phyloP scores from a whole-genome alignment of 768 basidiomycete genomes.

The Gymnopilus junonius region DNA sequence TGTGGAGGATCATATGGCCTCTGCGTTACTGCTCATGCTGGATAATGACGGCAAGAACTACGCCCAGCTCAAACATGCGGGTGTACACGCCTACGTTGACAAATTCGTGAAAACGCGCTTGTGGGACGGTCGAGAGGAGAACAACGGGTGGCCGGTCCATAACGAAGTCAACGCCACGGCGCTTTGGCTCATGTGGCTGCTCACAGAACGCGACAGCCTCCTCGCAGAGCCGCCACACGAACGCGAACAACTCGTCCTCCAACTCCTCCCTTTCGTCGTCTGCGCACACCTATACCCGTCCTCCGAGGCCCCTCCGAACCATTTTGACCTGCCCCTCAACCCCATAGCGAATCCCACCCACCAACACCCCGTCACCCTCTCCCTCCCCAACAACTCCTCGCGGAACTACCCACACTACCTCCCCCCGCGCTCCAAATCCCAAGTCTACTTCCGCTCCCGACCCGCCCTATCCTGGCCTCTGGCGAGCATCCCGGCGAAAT shows the following conservation, averaged over 20 bases:
- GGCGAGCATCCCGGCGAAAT: slow-evolving; percentile 59
- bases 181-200: slow-evolving; percentile 69
- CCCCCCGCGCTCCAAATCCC: slow-evolving; percentile 21
- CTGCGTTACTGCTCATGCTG: slow-evolving; percentile 56
- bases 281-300: slow-evolving; percentile 60
- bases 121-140: slow-evolving; percentile 38
- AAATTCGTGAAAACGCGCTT: slow-evolving; percentile 46
- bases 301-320: slow-evolving; percentile 60
- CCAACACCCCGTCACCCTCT: slow-evolving; percentile 32
- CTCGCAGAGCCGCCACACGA: slow-evolving; percentile 18
- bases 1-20: slow-evolving; percentile 47
- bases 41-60: slow-evolving; percentile 75
- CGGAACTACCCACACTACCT: slow-evolving; percentile 23
- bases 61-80: slow-evolving; percentile 56
- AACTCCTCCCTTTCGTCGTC: slow-evolving; percentile 38
- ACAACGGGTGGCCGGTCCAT: slow-evolving; percentile 64
- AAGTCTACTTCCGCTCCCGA: slow-evolving; percentile 34
- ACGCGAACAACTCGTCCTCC: slow-evolving; percentile 32
- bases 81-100: slow-evolving; percentile 50
- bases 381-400: not conserved
- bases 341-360: slow-evolving; percentile 57
- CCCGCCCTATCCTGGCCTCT: slow-evolving; percentile 43
- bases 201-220: slow-evolving; percentile 41
- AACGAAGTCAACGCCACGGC: slow-evolving; percentile 52
- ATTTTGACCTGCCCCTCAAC: slow-evolving; percentile 57